phyloP scores from a whole-genome alignment of 2,329 filamentous ascomycete genomes.

The Conoideocrella luteorostrata region DNA sequence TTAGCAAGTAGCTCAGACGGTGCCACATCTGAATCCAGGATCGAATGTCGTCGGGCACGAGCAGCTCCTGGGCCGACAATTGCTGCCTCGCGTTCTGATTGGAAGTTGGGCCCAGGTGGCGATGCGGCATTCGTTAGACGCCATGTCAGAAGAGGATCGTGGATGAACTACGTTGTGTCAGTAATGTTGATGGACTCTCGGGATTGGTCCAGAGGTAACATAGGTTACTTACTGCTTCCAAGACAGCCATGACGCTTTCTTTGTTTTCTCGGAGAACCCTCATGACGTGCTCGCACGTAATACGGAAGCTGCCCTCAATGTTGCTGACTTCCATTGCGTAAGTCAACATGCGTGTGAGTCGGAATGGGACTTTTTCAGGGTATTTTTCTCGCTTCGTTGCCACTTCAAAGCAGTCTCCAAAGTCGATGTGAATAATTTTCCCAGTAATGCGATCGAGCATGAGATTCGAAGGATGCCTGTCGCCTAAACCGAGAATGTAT shows the following conservation, averaged over 20 bases:
- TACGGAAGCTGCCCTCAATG: slow-evolving; percentile 96
- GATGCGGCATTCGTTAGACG: slow-evolving; percentile 64
- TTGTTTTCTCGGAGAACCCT: slow-evolving; percentile 93
- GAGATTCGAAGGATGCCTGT: slow-evolving; percentile 94
- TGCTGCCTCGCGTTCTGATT: slow-evolving; percentile 51
- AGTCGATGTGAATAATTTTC: slow-evolving; percentile 98
- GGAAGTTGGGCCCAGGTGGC: slow-evolving; percentile 61
- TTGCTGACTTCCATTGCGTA: slow-evolving; percentile 99
- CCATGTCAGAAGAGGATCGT: slow-evolving; percentile 98
- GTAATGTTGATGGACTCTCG: neutral
- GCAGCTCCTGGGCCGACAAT: slow-evolving; percentile 40
- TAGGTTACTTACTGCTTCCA: slow-evolving; percentile 78
- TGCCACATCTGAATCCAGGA: slow-evolving; percentile 57
- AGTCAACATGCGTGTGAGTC: slow-evolving; percentile 95
- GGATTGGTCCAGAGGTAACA: neutral
- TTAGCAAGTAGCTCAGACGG: slow-evolving; percentile 52
- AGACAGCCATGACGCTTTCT: slow-evolving; percentile 94
- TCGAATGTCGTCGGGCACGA: slow-evolving; percentile 59
- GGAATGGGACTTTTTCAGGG: slow-evolving; percentile 94
- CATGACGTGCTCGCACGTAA: slow-evolving; percentile 98
- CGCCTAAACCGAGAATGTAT: slow-evolving; percentile 93
- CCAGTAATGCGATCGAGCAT: slow-evolving; percentile 95
- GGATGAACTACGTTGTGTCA: slow-evolving; percentile 71
- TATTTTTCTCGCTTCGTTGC: slow-evolving; percentile 99
- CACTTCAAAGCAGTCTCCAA: slow-evolving; percentile 98